Evolutionary conservation across 176 grass and related monocot species (phyloP).

Genomic region (Guadua angustifolia): DNA sequence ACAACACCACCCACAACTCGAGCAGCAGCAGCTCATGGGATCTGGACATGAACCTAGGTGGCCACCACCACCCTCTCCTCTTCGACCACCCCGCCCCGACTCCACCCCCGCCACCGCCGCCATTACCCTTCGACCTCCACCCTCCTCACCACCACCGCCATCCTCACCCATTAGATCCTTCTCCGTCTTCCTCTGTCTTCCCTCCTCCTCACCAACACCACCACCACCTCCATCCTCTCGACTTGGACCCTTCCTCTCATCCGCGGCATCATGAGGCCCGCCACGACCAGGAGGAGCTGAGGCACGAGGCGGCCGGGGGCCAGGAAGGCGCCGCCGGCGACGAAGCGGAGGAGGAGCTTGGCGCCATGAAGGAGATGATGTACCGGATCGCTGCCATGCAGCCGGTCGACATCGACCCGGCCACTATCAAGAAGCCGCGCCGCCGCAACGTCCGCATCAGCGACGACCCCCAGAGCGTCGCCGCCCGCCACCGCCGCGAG

Average conservation of each 20-base stretch:
- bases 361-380: constrained; percentile 99
- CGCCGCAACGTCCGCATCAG: constrained; percentile 91
- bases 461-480: constrained; percentile 89
- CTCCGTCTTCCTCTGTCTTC: constrained; percentile 54
- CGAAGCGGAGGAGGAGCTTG: constrained; percentile 68
- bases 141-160: constrained; percentile 33
- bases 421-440: constrained; percentile 79
- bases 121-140: constrained; percentile 51
- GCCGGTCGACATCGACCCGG: constrained; percentile 88
- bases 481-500: constrained; percentile 84
- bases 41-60: constrained; percentile 86
- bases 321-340: constrained; percentile 22
- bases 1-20: constrained; percentile 68
- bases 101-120: constrained; percentile 35
- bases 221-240: constrained; percentile 46
- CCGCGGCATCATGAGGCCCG: not conserved
- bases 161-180: constrained; percentile 40
- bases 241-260: constrained; percentile 29
- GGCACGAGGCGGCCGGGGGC: not conserved
- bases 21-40: constrained; percentile 89
- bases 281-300: constrained; percentile 11
- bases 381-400: constrained; percentile 95
- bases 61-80: constrained; percentile 64
- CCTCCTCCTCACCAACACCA: not conserved
- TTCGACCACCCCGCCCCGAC: constrained; percentile 56